phyloP scores from a whole-genome alignment of 768 basidiomycete species.

The Tulasnella sp. region DNA sequence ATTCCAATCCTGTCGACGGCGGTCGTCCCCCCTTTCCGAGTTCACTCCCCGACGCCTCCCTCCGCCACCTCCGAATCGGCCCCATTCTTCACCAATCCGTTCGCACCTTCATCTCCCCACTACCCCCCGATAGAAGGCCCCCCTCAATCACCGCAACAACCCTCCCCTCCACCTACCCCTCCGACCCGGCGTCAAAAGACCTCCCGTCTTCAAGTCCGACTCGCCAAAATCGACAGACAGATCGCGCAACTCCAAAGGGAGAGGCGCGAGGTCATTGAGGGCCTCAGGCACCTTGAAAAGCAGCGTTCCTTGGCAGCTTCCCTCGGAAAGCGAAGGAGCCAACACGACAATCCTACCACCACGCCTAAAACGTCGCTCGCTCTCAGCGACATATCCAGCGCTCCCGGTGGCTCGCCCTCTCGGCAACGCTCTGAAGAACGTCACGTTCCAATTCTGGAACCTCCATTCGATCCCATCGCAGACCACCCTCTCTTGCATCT shows the following conservation, averaged over 20 bases:
- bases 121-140: background rate
- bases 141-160: conserved; percentile 12
- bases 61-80: conserved; percentile 18
- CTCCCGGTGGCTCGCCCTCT: background rate
- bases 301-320: background rate
- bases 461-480: background rate
- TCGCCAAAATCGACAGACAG: conserved; percentile 3
- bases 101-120: background rate
- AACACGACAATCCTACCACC: background rate
- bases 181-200: conserved; percentile 18
- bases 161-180: conserved; percentile 7
- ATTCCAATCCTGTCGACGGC: background rate
- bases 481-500: background rate
- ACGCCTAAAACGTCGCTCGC: background rate
- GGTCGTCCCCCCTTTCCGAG: background rate
- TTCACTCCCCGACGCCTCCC: background rate
- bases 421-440: background rate
- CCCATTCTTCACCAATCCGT: background rate
- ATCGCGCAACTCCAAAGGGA: conserved; percentile 19
- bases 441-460: background rate
- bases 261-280: background rate
- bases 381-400: conserved; percentile 12
- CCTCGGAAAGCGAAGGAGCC: background rate
- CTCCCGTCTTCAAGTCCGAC: background rate
- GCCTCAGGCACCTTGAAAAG: conserved; percentile 4